Evolutionary conservation across 139 green algal species (phyloP), one percentile per base, ranked within the genome.

Genomic region (Chlamydomonas schloesseri): DNA sequence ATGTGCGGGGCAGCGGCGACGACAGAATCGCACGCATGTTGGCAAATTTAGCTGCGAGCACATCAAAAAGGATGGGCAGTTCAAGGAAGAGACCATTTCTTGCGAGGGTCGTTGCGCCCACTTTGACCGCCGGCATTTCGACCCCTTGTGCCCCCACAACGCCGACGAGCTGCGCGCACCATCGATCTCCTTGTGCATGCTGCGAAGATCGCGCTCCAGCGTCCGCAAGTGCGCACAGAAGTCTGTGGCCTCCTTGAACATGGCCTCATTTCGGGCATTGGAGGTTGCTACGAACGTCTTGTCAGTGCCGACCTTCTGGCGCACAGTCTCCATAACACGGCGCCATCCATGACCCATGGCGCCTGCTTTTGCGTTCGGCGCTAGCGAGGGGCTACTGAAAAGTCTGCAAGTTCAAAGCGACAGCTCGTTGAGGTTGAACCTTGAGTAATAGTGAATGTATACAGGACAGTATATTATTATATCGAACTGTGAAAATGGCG

Each of bases 181-280:
- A 71, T 98, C 95, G 3, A 96, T 93, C 37, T 94, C 90, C 50
- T 93, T 95, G 72, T 97, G 94, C 71, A 97, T 85, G 24, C 73
- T 84, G 1, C 89, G 89, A n/a, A 98, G 93, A 76, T 98, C 95
- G 79, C 95, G 96, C 93, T 98, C 95, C 31, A 97, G 91, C 17
- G 90, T 79, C 60, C 88, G 89, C 60, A 98, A 87, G 60, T 95
- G 93, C 17, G 58, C 50, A 3, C 94, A 93, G 88, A 98, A 98
- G 26, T 96, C 90, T 9, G 91, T 94, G 23, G 96, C 95, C 81
- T 98, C 96, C 58, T 88, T 87, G 58, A 98, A 91, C 96, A 98
- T 98, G 42, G 93, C 90, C 78, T 97, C 94, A 88, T 97, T 98
- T 26, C 96, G 89, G 5, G 90, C 89, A 84, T 98, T 98, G 62